Base-by-base conservation (phyloP, 441 rosid genomes). In the Eutrema salsugineum region DNA sequence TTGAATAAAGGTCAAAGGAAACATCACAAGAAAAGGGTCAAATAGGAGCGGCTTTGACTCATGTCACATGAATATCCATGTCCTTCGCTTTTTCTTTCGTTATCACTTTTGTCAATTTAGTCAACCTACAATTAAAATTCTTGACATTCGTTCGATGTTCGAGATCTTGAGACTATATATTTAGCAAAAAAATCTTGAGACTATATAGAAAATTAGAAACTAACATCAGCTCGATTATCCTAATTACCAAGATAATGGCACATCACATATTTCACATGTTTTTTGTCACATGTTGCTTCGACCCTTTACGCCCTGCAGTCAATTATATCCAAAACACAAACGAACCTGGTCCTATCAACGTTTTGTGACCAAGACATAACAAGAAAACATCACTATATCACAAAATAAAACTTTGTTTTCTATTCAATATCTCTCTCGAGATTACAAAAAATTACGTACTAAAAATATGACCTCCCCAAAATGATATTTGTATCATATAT, bases 1-100 rank as follows among this genome's bases (percentile, higher is more conserved):
- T 74, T 74, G 68, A 24, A 74, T 59, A 59, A 59, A 70, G 17
- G 68, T 59, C 68, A 66, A 39, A 58, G 55, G 27, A 48, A 66
- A 73, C 19, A 58, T 38, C 77, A 48, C 54, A 58, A 58, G 67
- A 40, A 57, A 65, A 57, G 16, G 70, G 70, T 49, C 56, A 58
- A 39, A 20, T 11, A 17, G 28, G 48, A 66, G 62, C 24, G 47
- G 55, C 62, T 50, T 73, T 58, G 50, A 46, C 55, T 51, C n/a
- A 57, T 35, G 19, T 65, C 77, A 66, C 72, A 57, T 48, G 66
- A 67, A 42, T 67, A 55, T 68, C 63, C 71, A 55, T 40, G 28
- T 54, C 42, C n/a, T 16, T 43, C 39, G 33, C 55, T 47, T 65
- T 56, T 55, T 15, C 10, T 38, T 54, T 46, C 14, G 14, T 35